Conservation (phyloP, 257 asterid genomes). For the Handroanthus guayacan region DNA sequence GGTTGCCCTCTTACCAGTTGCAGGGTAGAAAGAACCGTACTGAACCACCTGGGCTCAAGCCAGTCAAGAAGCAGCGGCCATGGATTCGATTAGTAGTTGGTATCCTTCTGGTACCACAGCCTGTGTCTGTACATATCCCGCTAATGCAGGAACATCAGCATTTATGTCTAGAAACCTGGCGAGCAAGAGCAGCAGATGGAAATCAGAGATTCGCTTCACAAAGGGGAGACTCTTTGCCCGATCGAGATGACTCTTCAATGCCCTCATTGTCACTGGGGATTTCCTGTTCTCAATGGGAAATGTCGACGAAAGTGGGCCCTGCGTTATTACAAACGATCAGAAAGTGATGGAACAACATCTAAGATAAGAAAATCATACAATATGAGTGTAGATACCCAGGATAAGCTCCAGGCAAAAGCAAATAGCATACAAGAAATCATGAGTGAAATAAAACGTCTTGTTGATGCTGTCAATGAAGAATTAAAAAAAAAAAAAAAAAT, state of each 20-base stretch:
- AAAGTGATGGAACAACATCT: slow-evolving; percentile 27
- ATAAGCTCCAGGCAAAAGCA: not conserved
- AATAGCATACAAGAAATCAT: no score
- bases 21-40: not conserved
- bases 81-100: slow-evolving; percentile 83
- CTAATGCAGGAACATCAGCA: slow-evolving; percentile 83
- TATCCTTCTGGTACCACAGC: slow-evolving; percentile 85
- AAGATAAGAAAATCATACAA: not conserved
- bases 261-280: slow-evolving; percentile 57
- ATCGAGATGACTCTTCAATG: slow-evolving; percentile 80
- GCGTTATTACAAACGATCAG: slow-evolving; percentile 35
- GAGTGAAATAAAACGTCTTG: not conserved
- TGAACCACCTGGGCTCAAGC: not conserved
- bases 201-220: slow-evolving; percentile 86
- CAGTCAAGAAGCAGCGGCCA: slow-evolving; percentile 65
- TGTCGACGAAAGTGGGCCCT: slow-evolving; percentile 89
- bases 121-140: slow-evolving; percentile 73
- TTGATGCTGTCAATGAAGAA: no score
- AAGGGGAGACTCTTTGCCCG: slow-evolving; percentile 71
- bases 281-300: slow-evolving; percentile 92
- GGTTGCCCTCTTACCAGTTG: slow-evolving; percentile 1
- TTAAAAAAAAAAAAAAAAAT: not conserved
- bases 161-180: slow-evolving; percentile 77
- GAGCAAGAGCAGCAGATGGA: slow-evolving; percentile 81
- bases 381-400: not conserved